Evolutionary conservation across 2,329 filamentous ascomycete genomes (phyloP).

Genomic region (Colletotrichum sidae): DNA sequence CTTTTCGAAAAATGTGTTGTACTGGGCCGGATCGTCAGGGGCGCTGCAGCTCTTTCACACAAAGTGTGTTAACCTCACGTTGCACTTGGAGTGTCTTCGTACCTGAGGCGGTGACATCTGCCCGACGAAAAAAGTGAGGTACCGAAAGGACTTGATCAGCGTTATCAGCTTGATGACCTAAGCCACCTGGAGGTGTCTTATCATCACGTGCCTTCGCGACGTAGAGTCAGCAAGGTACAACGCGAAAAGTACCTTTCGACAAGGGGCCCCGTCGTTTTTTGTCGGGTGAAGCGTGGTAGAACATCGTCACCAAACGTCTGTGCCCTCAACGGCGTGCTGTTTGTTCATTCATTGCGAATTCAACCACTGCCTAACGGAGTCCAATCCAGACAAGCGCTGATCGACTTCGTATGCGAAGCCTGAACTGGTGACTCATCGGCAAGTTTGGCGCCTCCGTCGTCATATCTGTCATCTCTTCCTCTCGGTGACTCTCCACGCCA

Average conservation of each 20-base stretch:
- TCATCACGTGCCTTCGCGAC: constrained; percentile 9
- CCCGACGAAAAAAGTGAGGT: neutral
- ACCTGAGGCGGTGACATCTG: neutral
- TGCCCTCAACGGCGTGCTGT: constrained; percentile 2
- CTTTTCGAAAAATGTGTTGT: neutral
- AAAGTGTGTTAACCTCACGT: too few species aligned
- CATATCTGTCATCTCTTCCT: constrained; percentile 13
- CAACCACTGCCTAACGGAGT: too few species aligned
- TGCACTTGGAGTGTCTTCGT: too few species aligned
- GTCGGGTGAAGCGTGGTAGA: neutral
- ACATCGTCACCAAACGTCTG: constrained; percentile 13
- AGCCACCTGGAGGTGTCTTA: neutral
- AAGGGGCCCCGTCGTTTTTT: too few species aligned
- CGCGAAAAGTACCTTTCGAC: too few species aligned
- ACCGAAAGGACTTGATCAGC: too few species aligned
- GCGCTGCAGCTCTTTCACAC: neutral
- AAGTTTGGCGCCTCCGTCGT: constrained; percentile 12
- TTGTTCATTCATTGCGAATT: too few species aligned
- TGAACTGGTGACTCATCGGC: constrained; percentile 21
- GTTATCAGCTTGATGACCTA: neutral
- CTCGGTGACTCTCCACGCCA: neutral
- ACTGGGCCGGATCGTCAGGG: constrained; percentile 28
- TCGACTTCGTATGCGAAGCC: neutral
- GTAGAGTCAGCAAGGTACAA: neutral
- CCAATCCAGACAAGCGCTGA: constrained; percentile 3